Base-by-base conservation (phyloP, 2,329 filamentous ascomycete genomes). In the Fusarium azukiicola region DNA sequence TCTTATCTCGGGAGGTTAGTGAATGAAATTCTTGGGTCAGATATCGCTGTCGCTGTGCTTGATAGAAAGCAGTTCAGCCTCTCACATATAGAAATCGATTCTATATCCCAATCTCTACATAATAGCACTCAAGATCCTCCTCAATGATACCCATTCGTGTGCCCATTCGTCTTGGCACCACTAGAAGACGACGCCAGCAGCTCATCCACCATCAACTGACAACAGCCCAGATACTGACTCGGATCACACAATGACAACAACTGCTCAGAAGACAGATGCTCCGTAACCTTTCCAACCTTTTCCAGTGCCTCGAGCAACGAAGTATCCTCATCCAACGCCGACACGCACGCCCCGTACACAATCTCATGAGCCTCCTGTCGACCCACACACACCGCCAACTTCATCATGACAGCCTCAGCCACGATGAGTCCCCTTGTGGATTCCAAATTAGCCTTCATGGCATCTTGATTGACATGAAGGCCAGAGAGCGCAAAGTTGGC, bases 391-490 rank as follows among this genome's bases (percentile, higher is more conserved):
- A 88, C 87, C 21, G 91, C 92, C 64, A 93, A 85, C 4, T 88
- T 90, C 92, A 93, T 93, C 91, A 93, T 93, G 12, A 93, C 91
- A 8, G 92, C 91, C 83, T 93, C 92, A 6, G 89, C 91, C 12
- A 93, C 91, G 73, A 93, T 93, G 16, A 93, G 83, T 0, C 91
- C 91, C 63, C 85, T 84, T 0, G 91, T 92, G 1, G 89, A 91
- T 54, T 89, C 86, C 4, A 93, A 85, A 77, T 93, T 93, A 2
- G 84, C 80, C 74, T 88, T 81, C 91, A 93, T 93, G 36, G 88
- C 84, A 67, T 88, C 86, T 0, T 84, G 84, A 77, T 93, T 89
- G 10, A 93, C 91, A 5, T 90, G 88, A 1, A 93, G 85, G 0
- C 91, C 91, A 1, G 87, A 87, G 3, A 93, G 84, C 0, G 90